Evolutionary conservation across 2,329 filamentous ascomycete species (phyloP).

Genomic region (Phialocephala subalpina): DNA sequence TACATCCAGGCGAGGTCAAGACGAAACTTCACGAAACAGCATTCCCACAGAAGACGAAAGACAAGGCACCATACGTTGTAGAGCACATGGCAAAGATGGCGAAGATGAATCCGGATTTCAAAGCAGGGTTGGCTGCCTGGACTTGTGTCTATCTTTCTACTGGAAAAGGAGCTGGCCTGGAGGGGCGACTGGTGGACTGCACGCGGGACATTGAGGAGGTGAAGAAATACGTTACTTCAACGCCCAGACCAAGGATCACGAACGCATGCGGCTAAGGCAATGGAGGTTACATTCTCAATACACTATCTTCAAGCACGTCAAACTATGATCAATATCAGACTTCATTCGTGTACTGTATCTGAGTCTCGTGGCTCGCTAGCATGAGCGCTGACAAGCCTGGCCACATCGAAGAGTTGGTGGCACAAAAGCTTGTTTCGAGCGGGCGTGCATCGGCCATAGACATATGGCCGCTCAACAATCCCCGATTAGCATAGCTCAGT

Average conservation of each 20-base stretch:
- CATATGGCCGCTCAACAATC: neutral
- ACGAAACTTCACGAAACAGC: slow-evolving; percentile 30
- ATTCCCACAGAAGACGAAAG: slow-evolving; percentile 32
- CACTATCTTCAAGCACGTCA: neutral
- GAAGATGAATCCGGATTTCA: slow-evolving; percentile 28
- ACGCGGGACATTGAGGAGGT: slow-evolving; percentile 34
- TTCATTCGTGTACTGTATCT: neutral
- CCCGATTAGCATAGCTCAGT: neutral
- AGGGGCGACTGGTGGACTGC: slow-evolving; percentile 31
- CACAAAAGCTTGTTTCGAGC: neutral
- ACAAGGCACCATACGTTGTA: slow-evolving; percentile 32
- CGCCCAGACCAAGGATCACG: slow-evolving; percentile 27
- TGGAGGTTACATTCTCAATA: neutral
- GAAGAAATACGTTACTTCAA: slow-evolving; percentile 21
- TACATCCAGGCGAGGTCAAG: slow-evolving; percentile 33
- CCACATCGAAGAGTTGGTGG: neutral
- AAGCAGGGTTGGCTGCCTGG: slow-evolving; percentile 31
- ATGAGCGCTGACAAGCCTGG: neutral
- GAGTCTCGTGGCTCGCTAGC: neutral
- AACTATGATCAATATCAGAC: neutral
- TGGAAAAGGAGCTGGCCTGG: slow-evolving; percentile 25
- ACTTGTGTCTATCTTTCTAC: slow-evolving; percentile 35
- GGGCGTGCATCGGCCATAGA: neutral
- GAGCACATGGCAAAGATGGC: slow-evolving; percentile 32
- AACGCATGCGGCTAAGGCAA: slow-evolving; percentile 25